Evolutionary conservation across 1,139 yeast species (phyloP), one percentile per base, ranked within the genome.

Genomic region (Yamadazyma dushanensis): DNA sequence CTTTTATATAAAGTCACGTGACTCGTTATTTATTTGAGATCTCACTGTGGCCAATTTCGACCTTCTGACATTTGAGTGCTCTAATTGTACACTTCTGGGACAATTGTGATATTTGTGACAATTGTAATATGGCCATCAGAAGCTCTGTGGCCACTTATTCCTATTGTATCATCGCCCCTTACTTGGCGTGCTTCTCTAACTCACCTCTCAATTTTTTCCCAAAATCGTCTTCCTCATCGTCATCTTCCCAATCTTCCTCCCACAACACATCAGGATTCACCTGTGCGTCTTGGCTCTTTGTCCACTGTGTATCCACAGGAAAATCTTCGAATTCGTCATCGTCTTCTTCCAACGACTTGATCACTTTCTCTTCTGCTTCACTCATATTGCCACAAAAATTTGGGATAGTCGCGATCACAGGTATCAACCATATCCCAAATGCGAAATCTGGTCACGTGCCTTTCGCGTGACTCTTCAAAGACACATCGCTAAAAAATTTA

Each of bases 211-310:
- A 71, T 50, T 74, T 78, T 42, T 73, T 73, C 20, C 92, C 78
- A 59, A 89, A 89, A 45, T 85, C 87, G 56, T 87, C 96, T 45
- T 84, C 90, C 38, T 83, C 83, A 53, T 88, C 95, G 43, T 83
- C 94, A 55, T 87, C 96, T 50, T 89, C 96, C 97, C 97, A 89
- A 56, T 86, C 90, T 59, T 89, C 96, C 56, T 89, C 96, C 96
- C 97, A 89, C 40, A 88, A 73, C 39, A 59, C 66, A 35, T 61
- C 56, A 5, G 69, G 62, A 39, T 66, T 61, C 39, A 63, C 50
- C 46, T 78, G 76, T 13, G 78, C 66, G 32, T 58, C 59, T 36
- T 65, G 53, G 16, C 54, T 57, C 25, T 40, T 49, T 11, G 58
- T 56, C 85, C 68, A 68, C 61, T 83, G 78, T 23, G 64, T 55